Evolutionary conservation across 257 asterid genomes (phyloP).

Genomic region (Eustoma russellianum): DNA sequence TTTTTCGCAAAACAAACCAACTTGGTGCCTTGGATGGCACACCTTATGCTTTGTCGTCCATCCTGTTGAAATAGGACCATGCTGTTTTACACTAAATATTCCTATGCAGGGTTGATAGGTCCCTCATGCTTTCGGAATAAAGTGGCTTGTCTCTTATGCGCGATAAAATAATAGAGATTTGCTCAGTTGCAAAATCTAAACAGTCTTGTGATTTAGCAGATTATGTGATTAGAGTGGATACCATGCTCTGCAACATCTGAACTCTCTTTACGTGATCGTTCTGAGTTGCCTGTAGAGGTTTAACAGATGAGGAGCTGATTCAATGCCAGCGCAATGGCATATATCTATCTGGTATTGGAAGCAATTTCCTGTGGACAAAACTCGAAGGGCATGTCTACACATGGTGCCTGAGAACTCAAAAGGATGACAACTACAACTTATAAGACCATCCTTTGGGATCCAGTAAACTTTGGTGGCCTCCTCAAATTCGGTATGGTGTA

Average conservation of each 20-base stretch:
- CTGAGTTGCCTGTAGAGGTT: constrained; percentile 30
- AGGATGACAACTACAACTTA: constrained; percentile 86
- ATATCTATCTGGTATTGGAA: constrained; percentile 85
- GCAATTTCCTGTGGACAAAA: constrained; percentile 87
- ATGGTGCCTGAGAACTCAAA: constrained; percentile 90
- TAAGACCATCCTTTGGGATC: constrained; percentile 76
- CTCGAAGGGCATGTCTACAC: constrained; percentile 87
- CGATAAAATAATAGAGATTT: no score
- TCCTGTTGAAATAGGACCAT: no score
- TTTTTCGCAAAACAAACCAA: no score
- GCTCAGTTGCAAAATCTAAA: constrained; percentile 68
- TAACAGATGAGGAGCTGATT: constrained; percentile 35
- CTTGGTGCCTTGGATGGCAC: no score
- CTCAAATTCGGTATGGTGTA: constrained; percentile 87
- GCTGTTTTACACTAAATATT: no score
- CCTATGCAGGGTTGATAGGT: no score
- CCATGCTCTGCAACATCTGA: constrained; percentile 69
- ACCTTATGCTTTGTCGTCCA: no score
- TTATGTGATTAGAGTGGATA: constrained; percentile 57
- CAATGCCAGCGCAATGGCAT: constrained; percentile 71
- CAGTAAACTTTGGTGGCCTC: constrained; percentile 89
- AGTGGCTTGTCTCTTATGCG: no score
- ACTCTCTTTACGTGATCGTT: constrained; percentile 57
- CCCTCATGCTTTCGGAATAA: no score
- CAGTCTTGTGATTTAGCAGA: constrained; percentile 70